phyloP scores from a whole-genome alignment of 2,329 filamentous ascomycete species.

The Aspergillus tanneri region DNA sequence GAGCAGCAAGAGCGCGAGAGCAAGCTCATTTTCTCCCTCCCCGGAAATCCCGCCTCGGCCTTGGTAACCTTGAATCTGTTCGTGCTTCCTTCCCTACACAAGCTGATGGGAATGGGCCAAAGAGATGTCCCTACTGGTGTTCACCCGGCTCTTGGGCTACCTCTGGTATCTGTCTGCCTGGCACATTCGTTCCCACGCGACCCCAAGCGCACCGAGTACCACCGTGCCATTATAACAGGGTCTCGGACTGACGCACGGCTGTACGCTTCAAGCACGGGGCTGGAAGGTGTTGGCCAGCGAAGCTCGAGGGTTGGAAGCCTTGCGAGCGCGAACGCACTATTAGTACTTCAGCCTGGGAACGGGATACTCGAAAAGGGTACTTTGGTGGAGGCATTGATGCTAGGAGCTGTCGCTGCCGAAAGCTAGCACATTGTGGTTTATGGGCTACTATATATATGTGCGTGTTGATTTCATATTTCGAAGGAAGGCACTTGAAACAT shows the following conservation, averaged over 20 bases:
- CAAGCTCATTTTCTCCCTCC: constrained; percentile 82
- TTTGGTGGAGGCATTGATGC: constrained; percentile 74
- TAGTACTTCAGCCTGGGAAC: constrained; percentile 56
- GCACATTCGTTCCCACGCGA: constrained; percentile 74
- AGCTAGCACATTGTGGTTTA: constrained; percentile 3
- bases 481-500: too few relatives aligned
- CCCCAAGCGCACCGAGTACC: constrained; percentile 77
- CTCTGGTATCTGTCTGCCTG: constrained; percentile 68
- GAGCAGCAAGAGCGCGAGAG: constrained; percentile 55
- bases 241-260: constrained; percentile 64
- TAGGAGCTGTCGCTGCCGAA: constrained; percentile 55
- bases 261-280: constrained; percentile 77
- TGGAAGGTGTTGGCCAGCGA: constrained; percentile 61
- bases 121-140: constrained; percentile 41
- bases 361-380: constrained; percentile 67
- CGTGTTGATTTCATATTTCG: too few relatives aligned
- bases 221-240: constrained; percentile 73
- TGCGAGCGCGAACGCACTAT: constrained; percentile 79
- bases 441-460: too few relatives aligned
- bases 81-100: constrained; percentile 81
- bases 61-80: constrained; percentile 93
- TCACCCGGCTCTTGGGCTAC: constrained; percentile 61
- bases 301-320: constrained; percentile 89
- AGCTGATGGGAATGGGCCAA: constrained; percentile 63
- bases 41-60: constrained; percentile 90